These are phyloP conservation scores for Chytriomyces hyalinus DNA, from an alignment of 192 early-diverging fungal species.

Conservation along the genomic window DNA sequence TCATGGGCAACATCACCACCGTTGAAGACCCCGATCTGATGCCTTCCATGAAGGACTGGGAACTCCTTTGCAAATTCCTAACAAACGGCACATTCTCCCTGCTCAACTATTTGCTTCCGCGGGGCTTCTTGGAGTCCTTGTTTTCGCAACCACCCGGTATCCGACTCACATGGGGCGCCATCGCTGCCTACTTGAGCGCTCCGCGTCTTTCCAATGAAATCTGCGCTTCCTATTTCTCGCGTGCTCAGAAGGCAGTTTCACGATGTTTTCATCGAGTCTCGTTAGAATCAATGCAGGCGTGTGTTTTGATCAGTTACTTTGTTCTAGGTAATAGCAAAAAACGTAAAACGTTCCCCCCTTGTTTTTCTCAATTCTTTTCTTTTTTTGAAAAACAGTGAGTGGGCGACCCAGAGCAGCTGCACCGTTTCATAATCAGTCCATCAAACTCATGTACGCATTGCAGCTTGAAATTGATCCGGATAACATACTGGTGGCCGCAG, in stretches of 20 bases:
- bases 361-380: no score
- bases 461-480: not conserved
- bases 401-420: no score
- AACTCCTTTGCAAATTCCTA: not conserved
- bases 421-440: not conserved
- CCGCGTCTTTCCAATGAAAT: not conserved
- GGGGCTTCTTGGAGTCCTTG: not conserved
- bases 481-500: not conserved
- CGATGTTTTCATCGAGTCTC: not conserved
- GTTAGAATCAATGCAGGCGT: not conserved
- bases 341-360: not conserved
- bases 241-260: not conserved
- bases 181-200: not conserved
- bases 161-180: not conserved
- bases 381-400: no score
- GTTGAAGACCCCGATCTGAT: conserved; percentile 14
- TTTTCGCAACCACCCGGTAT: not conserved
- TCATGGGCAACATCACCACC: not conserved
- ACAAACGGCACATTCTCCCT: not conserved
- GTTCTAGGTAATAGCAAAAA: not conserved
- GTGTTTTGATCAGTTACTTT: not conserved
- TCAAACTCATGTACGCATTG: not conserved
- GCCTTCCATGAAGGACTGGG: conserved; percentile 1
- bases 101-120: not conserved
- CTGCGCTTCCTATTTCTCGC: not conserved